Conservation (phyloP, 1,284 basidiomycete species). For the Ceratobasidium sp. region DNA sequence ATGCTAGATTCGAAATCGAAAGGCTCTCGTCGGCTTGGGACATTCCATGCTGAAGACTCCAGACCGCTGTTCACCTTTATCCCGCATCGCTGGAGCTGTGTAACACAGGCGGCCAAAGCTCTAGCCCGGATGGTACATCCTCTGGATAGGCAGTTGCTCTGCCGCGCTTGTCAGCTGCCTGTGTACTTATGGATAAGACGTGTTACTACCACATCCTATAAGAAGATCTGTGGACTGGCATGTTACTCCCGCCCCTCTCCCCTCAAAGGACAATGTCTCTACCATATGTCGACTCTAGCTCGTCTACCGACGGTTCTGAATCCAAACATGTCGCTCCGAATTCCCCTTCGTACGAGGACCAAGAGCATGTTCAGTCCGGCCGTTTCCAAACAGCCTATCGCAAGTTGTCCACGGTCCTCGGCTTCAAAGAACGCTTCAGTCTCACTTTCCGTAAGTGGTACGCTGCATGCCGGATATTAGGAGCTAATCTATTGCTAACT, state of each 20-base stretch:
- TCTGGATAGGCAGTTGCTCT: too few species aligned
- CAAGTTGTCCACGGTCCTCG: conserved; percentile 28
- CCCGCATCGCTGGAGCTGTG: too few species aligned
- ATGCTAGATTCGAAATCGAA: too few species aligned
- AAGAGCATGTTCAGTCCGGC: background rate
- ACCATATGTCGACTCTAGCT: conserved; percentile 16
- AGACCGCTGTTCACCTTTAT: too few species aligned
- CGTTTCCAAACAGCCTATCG: conserved; percentile 19
- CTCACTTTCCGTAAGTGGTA: conserved; percentile 35
- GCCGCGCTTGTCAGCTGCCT: too few species aligned
- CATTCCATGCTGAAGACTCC: too few species aligned
- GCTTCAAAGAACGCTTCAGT: conserved; percentile 41
- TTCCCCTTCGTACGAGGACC: background rate
- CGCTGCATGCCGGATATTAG: background rate
- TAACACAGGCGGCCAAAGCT: too few species aligned
- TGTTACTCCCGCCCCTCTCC: background rate
- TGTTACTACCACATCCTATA: conserved; percentile 7
- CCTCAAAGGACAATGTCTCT: conserved; percentile 16
- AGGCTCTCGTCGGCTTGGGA: too few species aligned
- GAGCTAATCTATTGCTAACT: background rate
- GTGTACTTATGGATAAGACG: too few species aligned
- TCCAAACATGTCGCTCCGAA: conserved; percentile 8
- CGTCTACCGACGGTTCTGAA: conserved; percentile 6
- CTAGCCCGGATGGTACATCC: too few species aligned
- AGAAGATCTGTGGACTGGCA: background rate